These are phyloP conservation scores for Penicillium psychrosexuale DNA, from an alignment of 2,329 filamentous ascomycete genomes.

Conservation along the genomic window DNA sequence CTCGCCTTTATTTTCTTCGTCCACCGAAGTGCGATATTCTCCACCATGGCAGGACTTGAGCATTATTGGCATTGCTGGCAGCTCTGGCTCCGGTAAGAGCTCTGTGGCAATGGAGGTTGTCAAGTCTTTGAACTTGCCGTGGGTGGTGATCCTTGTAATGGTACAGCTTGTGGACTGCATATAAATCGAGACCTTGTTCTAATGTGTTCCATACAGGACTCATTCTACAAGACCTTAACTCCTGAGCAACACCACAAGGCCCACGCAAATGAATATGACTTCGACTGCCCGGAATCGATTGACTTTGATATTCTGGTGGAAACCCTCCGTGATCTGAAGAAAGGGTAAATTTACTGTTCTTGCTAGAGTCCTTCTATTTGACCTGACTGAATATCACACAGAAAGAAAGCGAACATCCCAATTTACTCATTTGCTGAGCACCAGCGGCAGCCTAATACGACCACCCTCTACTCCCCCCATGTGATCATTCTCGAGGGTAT, in stretches of 20 bases:
- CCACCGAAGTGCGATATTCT: conserved; percentile 66
- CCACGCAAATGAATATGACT: conserved; percentile 90
- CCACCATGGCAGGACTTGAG: conserved; percentile 95
- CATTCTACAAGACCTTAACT: conserved; percentile 89
- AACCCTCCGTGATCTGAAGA: conserved; percentile 77
- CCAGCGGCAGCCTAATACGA: conserved; percentile 72
- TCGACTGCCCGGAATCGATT: conserved; percentile 89
- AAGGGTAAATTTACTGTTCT: conserved; percentile 63
- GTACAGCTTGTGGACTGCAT: conserved; percentile 50
- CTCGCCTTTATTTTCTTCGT: conserved; percentile 36
- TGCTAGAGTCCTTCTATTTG: not conserved
- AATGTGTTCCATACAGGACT: conserved; percentile 61
- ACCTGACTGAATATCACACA: conserved; percentile 20
- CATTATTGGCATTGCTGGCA: conserved; percentile 94
- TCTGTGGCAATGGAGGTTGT: conserved; percentile 91
- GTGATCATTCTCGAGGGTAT: conserved; percentile 95
- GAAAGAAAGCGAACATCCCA: conserved; percentile 71
- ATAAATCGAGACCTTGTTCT: not conserved
- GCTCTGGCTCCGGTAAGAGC: conserved; percentile 93
- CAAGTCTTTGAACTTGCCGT: conserved; percentile 82
- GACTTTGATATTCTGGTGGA: conserved; percentile 89
- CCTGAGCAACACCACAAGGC: conserved; percentile 75
- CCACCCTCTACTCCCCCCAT: conserved; percentile 91
- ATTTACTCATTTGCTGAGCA: conserved; percentile 95
- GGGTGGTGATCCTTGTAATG: conserved; percentile 98